Evolutionary conservation across 1,139 yeast genomes (phyloP).

Genomic region (Yamadazyma triangularis): DNA sequence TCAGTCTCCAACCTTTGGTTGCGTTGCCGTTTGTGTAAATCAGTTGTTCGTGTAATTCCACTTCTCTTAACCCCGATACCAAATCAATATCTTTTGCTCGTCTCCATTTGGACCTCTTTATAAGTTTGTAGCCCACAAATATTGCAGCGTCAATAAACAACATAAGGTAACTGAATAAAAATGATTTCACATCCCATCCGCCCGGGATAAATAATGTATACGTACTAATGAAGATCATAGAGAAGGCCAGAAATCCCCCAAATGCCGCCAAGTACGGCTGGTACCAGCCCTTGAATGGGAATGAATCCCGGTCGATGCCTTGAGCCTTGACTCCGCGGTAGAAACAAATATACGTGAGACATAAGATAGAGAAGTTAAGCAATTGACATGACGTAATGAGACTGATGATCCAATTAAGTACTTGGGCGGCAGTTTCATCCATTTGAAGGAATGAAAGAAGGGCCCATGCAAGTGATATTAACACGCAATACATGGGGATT

Average conservation of each 20-base stretch:
- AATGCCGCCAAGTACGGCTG: slow-evolving; percentile 42
- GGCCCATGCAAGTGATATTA: slow-evolving; percentile 26
- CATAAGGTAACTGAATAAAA: slow-evolving; percentile 65
- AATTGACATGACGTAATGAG: slow-evolving; percentile 62
- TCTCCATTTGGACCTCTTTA: slow-evolving; percentile 49
- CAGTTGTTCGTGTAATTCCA: slow-evolving; percentile 45
- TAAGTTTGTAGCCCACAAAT: slow-evolving; percentile 52
- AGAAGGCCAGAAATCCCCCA: slow-evolving; percentile 24
- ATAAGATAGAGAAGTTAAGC: slow-evolving; percentile 62
- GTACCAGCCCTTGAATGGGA: slow-evolving; percentile 48
- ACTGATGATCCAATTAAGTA: slow-evolving; percentile 68
- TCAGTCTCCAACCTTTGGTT: slow-evolving; percentile 10
- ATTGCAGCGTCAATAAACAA: slow-evolving; percentile 58
- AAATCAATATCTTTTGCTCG: slow-evolving; percentile 46
- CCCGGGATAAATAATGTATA: slow-evolving; percentile 65
- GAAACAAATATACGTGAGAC: slow-evolving; percentile 57
- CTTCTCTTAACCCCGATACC: slow-evolving; percentile 32
- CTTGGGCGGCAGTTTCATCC: slow-evolving; percentile 37
- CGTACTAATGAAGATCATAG: slow-evolving; percentile 63
- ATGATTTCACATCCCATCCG: slow-evolving; percentile 55
- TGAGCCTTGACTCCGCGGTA: slow-evolving; percentile 63
- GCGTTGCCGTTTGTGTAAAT: slow-evolving; percentile 15
- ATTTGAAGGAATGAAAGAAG: slow-evolving; percentile 49
- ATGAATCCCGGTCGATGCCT: slow-evolving; percentile 42
- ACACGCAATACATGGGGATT: slow-evolving; percentile 29